These are phyloP conservation scores for Wallacemonas rigidus DNA, from an alignment of 208 protist genomes.

Conservation along the genomic window DNA sequence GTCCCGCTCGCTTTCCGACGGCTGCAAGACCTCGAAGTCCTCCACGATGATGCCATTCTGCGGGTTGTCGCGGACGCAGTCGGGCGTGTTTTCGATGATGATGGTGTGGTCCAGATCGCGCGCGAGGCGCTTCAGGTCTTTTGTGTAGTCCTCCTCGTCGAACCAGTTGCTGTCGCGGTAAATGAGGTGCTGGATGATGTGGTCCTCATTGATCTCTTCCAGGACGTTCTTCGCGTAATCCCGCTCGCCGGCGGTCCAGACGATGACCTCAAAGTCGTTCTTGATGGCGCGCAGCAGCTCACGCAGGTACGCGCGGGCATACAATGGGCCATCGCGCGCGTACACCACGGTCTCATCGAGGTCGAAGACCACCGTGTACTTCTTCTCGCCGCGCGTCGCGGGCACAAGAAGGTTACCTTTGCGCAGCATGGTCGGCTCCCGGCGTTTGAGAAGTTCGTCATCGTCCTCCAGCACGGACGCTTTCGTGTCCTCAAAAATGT, in stretches of 20 bases:
- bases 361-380: slow-evolving; percentile 90
- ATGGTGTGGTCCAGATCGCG: slow-evolving; percentile 79
- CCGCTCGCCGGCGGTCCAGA: slow-evolving; percentile 90
- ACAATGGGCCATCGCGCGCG: slow-evolving; percentile 84
- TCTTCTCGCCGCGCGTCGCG: slow-evolving; percentile 28
- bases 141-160: slow-evolving; percentile 77
- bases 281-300: slow-evolving; percentile 77
- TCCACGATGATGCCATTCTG: slow-evolving; percentile 87
- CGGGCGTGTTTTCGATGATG: slow-evolving; percentile 89
- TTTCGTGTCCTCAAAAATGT: slow-evolving; percentile 68
- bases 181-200: slow-evolving; percentile 81
- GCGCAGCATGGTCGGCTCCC: slow-evolving; percentile 74
- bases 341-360: slow-evolving; percentile 93
- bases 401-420: slow-evolving; percentile 65
- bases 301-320: slow-evolving; percentile 76
- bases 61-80: slow-evolving; percentile 80
- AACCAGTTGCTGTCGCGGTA: slow-evolving; percentile 86
- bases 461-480: slow-evolving; percentile 24
- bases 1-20: slow-evolving; percentile 7
- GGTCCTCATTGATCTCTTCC: slow-evolving; percentile 84
- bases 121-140: slow-evolving; percentile 80
- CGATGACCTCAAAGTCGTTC: slow-evolving; percentile 87
- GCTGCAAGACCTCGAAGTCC: slow-evolving; percentile 74
- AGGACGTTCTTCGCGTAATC: slow-evolving; percentile 90
- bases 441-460: slow-evolving; percentile 68